These are phyloP conservation scores for Trypanosoma vivax DNA, from an alignment of 208 protist genomes.

Conservation along the genomic window DNA sequence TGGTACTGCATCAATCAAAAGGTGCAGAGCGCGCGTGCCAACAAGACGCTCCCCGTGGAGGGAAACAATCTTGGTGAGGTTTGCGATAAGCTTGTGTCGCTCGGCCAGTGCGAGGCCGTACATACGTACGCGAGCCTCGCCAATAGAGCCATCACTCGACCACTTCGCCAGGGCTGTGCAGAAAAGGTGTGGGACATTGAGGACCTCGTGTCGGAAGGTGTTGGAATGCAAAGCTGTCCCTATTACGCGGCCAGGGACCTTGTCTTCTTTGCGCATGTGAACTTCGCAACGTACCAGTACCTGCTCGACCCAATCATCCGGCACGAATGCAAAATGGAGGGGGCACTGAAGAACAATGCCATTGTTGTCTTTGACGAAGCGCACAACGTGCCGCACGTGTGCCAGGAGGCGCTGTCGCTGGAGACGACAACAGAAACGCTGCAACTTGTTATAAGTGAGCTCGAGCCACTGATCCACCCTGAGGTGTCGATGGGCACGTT, in stretches of 20 bases:
- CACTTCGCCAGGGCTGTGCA: conserved; percentile 16
- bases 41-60: conserved; percentile 46
- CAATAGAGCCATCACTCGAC: conserved; percentile 36
- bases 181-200: conserved; percentile 86
- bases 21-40: conserved; percentile 34
- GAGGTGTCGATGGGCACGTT: conserved; percentile 8
- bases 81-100: conserved; percentile 73
- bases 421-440: conserved; percentile 29
- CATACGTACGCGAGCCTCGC: conserved; percentile 50
- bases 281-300: conserved; percentile 97
- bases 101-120: conserved; percentile 58
- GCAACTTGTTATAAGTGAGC: conserved; percentile 35
- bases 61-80: conserved; percentile 81
- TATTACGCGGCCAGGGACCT: conserved; percentile 91
- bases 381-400: conserved; percentile 88
- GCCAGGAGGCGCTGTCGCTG: conserved; percentile 58
- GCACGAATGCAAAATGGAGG: conserved; percentile 72
- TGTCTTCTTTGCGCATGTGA: conserved; percentile 81
- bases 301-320: conserved; percentile 93
- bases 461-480: conserved; percentile 27
- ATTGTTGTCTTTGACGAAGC: conserved; percentile 96
- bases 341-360: conserved; percentile 51
- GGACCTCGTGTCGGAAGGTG: conserved; percentile 82
- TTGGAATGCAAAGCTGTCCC: conserved; percentile 74
- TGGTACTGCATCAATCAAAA: conserved; percentile 92